Conservation (phyloP, 176 grass and related monocot species). For the Alopecurus myosuroides region DNA sequence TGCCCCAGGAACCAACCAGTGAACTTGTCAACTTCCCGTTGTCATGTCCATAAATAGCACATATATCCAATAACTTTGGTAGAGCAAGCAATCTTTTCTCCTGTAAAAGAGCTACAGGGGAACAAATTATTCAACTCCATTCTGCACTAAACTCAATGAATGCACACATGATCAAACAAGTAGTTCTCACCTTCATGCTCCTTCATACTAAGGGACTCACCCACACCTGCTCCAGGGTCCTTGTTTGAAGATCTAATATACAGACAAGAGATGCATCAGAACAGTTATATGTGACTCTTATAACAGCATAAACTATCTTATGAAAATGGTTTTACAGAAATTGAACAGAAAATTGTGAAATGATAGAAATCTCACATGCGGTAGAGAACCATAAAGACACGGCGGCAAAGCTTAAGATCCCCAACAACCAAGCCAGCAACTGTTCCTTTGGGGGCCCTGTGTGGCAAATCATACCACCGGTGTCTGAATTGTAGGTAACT, state of each 20-base stretch:
- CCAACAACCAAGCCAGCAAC: slow-evolving; percentile 84
- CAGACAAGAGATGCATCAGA: slow-evolving; percentile 16
- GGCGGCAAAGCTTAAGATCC: slow-evolving; percentile 82
- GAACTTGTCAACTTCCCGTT: slow-evolving; percentile 70
- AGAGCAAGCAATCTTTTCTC: slow-evolving; percentile 89
- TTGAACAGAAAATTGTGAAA: not conserved
- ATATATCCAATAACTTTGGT: slow-evolving; percentile 94
- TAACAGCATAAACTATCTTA: not conserved
- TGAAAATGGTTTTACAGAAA: slow-evolving; percentile 4
- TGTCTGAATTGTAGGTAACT: slow-evolving; percentile 94
- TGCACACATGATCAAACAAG: not conserved
- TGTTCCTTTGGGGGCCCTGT: slow-evolving; percentile 45
- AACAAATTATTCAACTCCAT: slow-evolving; percentile 13
- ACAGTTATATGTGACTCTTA: slow-evolving; percentile 6
- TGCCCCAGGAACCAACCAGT: slow-evolving; percentile 53
- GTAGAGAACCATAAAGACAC: slow-evolving; percentile 95
- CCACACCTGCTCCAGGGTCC: slow-evolving; percentile 64
- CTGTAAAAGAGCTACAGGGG: slow-evolving; percentile 74
- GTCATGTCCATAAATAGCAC: slow-evolving; percentile 88
- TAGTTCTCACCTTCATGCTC: slow-evolving; percentile 70
- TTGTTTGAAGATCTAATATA: slow-evolving; percentile 85
- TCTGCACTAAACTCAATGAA: slow-evolving; percentile 30
- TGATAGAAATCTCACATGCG: slow-evolving; percentile 67
- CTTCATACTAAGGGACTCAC: slow-evolving; percentile 77
- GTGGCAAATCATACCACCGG: slow-evolving; percentile 94